Evolutionary conservation across 2,329 filamentous ascomycete genomes (phyloP).

Genomic region (Penicillium sp.): DNA sequence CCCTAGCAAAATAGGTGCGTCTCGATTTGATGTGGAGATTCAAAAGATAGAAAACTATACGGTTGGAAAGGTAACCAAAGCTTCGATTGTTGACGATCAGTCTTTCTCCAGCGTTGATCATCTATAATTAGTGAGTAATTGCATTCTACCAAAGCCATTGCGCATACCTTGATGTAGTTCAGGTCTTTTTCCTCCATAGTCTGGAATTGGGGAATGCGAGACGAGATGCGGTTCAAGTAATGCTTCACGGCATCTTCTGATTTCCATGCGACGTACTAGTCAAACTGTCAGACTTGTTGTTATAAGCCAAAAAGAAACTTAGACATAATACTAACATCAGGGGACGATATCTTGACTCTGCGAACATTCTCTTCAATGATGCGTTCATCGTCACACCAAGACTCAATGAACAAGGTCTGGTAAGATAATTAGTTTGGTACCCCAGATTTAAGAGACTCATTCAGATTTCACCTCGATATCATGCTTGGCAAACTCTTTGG

Average conservation of each 20-base stretch:
- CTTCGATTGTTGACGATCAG: slow-evolving; percentile 96
- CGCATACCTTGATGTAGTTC: slow-evolving; percentile 79
- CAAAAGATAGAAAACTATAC: slow-evolving; percentile 97
- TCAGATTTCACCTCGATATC: slow-evolving; percentile 71
- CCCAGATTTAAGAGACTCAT: background rate
- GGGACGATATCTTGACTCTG: slow-evolving; percentile 95
- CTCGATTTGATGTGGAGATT: slow-evolving; percentile 96
- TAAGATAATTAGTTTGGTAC: slow-evolving; percentile 4
- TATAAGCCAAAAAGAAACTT: background rate
- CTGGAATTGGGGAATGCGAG: slow-evolving; percentile 92
- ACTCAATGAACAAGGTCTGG: slow-evolving; percentile 94
- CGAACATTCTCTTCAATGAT: slow-evolving; percentile 96
- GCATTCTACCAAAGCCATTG: background rate
- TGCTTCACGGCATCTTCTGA: slow-evolving; percentile 88
- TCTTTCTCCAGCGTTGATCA: slow-evolving; percentile 95
- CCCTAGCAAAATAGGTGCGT: slow-evolving; percentile 87
- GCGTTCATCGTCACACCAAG: slow-evolving; percentile 85
- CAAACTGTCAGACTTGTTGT: slow-evolving; percentile 6
- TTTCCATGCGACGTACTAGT: slow-evolving; percentile 82
- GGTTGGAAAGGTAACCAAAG: slow-evolving; percentile 93
- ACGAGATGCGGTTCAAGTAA: slow-evolving; percentile 84
- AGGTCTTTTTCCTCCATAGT: slow-evolving; percentile 92
- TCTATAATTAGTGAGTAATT: slow-evolving; percentile 44
- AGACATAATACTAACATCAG: slow-evolving; percentile 66
- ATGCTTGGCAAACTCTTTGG: slow-evolving; percentile 96